These are phyloP conservation scores for Dryadomyces quercivorus DNA, from an alignment of 2,329 filamentous ascomycete species.

Conservation along the genomic window DNA sequence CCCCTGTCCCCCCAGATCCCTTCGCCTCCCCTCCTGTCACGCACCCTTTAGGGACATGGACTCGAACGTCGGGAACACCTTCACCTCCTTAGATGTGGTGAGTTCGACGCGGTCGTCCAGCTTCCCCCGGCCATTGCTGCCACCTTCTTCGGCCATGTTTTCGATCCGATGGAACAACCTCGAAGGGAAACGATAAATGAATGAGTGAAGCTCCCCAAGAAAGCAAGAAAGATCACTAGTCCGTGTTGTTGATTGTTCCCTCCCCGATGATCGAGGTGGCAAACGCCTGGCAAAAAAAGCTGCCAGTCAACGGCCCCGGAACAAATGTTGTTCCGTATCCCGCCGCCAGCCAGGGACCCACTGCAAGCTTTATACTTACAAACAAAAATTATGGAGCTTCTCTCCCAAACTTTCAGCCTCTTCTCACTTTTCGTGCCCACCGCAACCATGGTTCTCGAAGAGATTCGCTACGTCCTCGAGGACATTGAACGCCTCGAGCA, in stretches of 20 bases:
- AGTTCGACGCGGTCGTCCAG: conserved; percentile 97
- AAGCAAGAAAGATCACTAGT: too few relatives aligned
- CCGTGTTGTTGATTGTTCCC: background rate
- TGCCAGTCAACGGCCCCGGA: background rate
- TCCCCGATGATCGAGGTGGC: background rate
- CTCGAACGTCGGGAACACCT: conserved; percentile 85
- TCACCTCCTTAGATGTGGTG: conserved; percentile 94
- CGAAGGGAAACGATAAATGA: background rate
- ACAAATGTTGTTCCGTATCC: background rate
- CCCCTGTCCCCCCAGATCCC: too few relatives aligned
- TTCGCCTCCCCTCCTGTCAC: too few relatives aligned
- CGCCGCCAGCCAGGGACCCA: too few relatives aligned
- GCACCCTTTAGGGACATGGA: conserved; percentile 85
- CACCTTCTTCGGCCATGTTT: conserved; percentile 59
- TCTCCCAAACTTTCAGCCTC: background rate
- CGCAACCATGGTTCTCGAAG: conserved; percentile 66
- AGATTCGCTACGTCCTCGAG: conserved; percentile 88
- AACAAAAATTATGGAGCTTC: background rate
- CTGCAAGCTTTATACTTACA: background rate
- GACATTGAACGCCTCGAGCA: conserved; percentile 94
- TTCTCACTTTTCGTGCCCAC: background rate
- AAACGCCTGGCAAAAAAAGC: background rate
- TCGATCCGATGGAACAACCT: background rate
- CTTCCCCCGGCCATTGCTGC: conserved; percentile 43
- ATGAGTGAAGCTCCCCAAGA: background rate